phyloP scores from a whole-genome alignment of 2,329 filamentous ascomycete genomes.

The Curvularia lunata region DNA sequence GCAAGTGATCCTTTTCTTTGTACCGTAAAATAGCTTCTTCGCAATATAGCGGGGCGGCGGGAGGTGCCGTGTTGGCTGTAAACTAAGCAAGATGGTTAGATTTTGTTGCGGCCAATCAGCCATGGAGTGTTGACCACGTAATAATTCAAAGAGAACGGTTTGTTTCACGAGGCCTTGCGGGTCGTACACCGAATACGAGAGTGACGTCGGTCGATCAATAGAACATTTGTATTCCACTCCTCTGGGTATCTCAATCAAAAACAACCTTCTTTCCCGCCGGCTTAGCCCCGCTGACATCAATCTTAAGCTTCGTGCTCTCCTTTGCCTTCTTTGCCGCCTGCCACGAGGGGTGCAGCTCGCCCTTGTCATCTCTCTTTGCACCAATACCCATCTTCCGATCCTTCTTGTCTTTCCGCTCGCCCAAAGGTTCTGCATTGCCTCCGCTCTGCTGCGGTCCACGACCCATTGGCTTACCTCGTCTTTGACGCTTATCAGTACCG shows the following conservation, averaged over 20 bases:
- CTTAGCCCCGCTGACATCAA: constrained; percentile 38
- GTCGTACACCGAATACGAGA: no score
- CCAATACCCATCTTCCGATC: constrained; percentile 50
- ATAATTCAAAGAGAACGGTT: neutral
- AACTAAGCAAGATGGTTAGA: neutral
- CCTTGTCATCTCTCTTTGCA: constrained; percentile 55
- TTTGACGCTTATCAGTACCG: constrained; percentile 40
- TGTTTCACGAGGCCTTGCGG: neutral
- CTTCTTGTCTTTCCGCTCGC: constrained; percentile 13
- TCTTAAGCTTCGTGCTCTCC: constrained; percentile 57
- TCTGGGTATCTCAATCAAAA: constrained; percentile 58
- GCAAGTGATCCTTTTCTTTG: neutral
- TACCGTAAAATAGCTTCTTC: neutral
- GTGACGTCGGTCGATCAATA: neutral
- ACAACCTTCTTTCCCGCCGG: constrained; percentile 68
- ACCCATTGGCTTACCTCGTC: constrained; percentile 24
- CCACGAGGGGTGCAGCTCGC: constrained; percentile 69
- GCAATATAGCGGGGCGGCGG: neutral
- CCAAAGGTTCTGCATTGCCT: constrained; percentile 42
- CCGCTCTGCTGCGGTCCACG: constrained; percentile 40
- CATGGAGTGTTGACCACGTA: neutral
- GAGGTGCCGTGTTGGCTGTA: neutral
- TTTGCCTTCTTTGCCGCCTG: constrained; percentile 67
- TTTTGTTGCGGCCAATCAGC: neutral
- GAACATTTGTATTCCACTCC: neutral